Evolutionary conservation across 257 asterid species (phyloP).

Genomic region (Jaltomata sinuosa): DNA sequence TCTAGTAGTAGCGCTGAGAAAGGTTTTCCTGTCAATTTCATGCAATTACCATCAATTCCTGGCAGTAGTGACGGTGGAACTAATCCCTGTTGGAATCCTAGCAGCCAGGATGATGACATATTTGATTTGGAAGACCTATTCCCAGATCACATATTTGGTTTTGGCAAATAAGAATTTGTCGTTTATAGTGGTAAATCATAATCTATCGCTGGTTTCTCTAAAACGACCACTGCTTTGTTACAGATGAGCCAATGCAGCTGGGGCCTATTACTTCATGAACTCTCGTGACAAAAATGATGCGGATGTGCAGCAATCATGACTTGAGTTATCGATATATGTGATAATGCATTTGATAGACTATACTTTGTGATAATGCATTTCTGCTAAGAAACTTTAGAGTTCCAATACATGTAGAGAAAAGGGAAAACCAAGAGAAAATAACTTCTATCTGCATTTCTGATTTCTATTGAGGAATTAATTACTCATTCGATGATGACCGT

Average conservation of each 20-base stretch:
- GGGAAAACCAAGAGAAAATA: background rate
- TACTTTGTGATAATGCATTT: background rate
- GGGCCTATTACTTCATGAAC: background rate
- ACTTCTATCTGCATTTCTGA: background rate
- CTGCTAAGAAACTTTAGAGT: background rate
- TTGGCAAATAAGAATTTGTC: background rate
- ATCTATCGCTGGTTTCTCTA: background rate
- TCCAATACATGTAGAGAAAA: background rate
- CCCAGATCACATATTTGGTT: too few species aligned
- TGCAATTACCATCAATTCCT: too few species aligned
- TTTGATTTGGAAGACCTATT: too few species aligned
- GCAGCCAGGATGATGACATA: too few species aligned
- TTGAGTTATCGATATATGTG: too few species aligned
- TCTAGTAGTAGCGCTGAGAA: background rate
- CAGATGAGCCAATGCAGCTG: background rate
- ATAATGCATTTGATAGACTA: background rate
- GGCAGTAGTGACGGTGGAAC: too few species aligned
- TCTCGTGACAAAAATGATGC: too few species aligned
- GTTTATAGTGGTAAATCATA: too few species aligned
- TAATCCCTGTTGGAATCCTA: too few species aligned
- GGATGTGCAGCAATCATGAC: too few species aligned
- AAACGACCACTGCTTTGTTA: background rate
- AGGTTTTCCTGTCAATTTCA: too few species aligned
- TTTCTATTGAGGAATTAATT: background rate
- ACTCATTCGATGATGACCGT: too few species aligned